These are phyloP conservation scores for Lactarius trivialis DNA, from an alignment of 768 basidiomycete species.

Conservation along the genomic window DNA sequence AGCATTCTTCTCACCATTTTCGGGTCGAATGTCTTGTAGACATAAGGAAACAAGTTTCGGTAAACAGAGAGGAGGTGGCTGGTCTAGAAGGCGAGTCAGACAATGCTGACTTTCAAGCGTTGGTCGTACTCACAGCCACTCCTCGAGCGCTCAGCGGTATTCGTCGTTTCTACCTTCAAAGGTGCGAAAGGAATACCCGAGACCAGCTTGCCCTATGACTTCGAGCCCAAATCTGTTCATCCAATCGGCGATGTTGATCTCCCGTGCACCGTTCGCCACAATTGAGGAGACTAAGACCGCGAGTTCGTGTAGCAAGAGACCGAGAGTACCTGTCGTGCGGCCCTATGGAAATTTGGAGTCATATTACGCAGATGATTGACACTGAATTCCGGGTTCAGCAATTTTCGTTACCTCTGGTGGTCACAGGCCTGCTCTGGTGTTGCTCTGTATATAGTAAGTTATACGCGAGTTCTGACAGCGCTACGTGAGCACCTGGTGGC, in stretches of 20 bases:
- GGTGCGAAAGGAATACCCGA: neutral
- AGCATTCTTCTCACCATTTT: conserved; percentile 29
- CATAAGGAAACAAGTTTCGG: conserved; percentile 6
- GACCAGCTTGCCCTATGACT: conserved; percentile 9
- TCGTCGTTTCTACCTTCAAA: conserved; percentile 10
- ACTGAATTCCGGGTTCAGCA: neutral
- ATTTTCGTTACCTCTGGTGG: conserved; percentile 14
- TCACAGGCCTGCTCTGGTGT: too few relatives aligned
- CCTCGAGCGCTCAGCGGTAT: conserved; percentile 27
- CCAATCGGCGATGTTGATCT: conserved; percentile 6
- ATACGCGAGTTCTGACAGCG: too few relatives aligned
- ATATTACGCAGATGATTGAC: conserved; percentile 22
- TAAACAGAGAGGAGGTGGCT: conserved; percentile 3
- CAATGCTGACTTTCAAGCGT: neutral
- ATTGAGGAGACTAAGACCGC: conserved; percentile 32
- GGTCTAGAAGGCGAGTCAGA: conserved; percentile 8
- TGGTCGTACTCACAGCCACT: conserved; percentile 15
- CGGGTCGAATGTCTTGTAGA: conserved; percentile 19
- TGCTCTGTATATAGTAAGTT: too few relatives aligned
- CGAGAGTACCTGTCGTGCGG: conserved; percentile 13
- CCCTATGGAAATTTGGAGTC: conserved; percentile 20
- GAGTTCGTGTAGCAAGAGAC: conserved; percentile 30
- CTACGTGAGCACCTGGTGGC: conserved; percentile 19
- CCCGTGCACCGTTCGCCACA: conserved; percentile 35
- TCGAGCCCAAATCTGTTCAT: conserved; percentile 12